phyloP scores from a whole-genome alignment of 2,329 filamentous ascomycete species.

The Fusarium sp. region DNA sequence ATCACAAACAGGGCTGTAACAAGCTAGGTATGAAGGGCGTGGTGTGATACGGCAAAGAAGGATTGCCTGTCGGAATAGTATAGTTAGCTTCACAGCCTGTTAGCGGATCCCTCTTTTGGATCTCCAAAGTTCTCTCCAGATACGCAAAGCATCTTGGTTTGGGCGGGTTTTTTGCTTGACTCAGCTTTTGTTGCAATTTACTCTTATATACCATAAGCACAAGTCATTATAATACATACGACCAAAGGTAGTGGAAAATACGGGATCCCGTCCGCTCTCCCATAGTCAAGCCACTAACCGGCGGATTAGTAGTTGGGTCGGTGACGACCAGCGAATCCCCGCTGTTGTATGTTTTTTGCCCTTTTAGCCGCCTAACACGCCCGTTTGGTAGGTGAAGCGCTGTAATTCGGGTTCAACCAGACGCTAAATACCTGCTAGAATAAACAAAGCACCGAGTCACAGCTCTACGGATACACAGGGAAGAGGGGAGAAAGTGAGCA shows the following conservation, averaged over 20 bases:
- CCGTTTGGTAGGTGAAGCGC: no score
- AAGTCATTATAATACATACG: neutral
- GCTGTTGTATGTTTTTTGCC: conserved; percentile 25
- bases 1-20: neutral
- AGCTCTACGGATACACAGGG: no score
- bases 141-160: no score
- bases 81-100: neutral
- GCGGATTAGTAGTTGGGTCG: conserved; percentile 30
- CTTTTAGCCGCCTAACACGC: no score
- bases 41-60: no score
- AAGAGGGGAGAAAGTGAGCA: no score
- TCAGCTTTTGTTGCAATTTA: fast-evolving
- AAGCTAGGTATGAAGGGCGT: neutral
- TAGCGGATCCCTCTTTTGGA: no score
- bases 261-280: conserved; percentile 29
- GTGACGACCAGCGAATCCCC: conserved; percentile 29
- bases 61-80: neutral
- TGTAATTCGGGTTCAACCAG: no score
- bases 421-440: no score
- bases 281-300: conserved; percentile 25
- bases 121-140: no score
- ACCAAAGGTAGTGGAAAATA: conserved; percentile 23
- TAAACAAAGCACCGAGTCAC: no score
- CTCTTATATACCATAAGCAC: neutral
- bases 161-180: no score